phyloP scores from a whole-genome alignment of 306 rosid genomes.

The Citrullus amarus region DNA sequence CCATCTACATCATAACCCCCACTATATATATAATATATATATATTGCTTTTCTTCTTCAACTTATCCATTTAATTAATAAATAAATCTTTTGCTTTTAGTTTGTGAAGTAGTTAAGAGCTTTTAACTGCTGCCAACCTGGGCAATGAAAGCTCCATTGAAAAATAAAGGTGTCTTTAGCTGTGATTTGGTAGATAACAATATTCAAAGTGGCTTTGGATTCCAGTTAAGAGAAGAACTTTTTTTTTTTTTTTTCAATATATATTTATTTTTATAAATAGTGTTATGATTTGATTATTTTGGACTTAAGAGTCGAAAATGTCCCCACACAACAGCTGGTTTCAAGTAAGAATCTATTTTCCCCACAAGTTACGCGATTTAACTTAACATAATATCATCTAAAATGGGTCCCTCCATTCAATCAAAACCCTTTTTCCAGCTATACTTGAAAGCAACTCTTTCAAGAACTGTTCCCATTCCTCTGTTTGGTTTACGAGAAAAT shows the following conservation, averaged over 20 bases:
- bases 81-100: not conserved
- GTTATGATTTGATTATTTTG: conserved; percentile 8
- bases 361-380: conserved; percentile 38
- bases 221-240: conserved; percentile 19
- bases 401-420: not conserved
- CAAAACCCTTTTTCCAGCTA: conserved; percentile 27
- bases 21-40: not conserved
- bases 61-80: not conserved
- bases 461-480: not conserved
- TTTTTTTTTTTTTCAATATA: not conserved
- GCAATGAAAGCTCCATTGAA: conserved; percentile 14
- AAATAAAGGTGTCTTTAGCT: not conserved
- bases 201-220: conserved; percentile 20
- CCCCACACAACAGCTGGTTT: conserved; percentile 53
- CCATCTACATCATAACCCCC: not conserved
- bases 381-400: conserved; percentile 12
- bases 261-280: not conserved
- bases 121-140: conserved; percentile 27
- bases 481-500: conserved; percentile 11
- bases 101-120: conserved; percentile 3
- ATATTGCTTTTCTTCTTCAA: not conserved
- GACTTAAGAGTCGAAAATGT: conserved; percentile 23
- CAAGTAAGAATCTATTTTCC: conserved; percentile 23
- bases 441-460: conserved; percentile 30
- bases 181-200: conserved; percentile 8